A percentile compares a stretch with the other conserved stretches of the same genome.
These are phyloP conservation scores for Nymphaea thermarum DNA, from an alignment of 164 flowering plant genomes.

Conservation along the genomic window DNA sequence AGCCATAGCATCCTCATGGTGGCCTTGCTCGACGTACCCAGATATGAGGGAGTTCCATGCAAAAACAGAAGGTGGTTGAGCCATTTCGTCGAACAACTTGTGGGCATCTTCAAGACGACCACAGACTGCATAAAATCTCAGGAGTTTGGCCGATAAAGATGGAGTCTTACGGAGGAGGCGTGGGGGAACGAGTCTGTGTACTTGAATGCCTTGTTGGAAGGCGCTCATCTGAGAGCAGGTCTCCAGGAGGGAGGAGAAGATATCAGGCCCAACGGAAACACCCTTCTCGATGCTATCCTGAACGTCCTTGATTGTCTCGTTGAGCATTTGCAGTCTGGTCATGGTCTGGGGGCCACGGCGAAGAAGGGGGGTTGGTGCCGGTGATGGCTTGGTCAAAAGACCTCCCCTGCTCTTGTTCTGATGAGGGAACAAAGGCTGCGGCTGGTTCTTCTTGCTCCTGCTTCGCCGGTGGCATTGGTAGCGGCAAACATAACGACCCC, in stretches of 20 bases:
- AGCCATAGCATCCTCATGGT: constrained; percentile 18
- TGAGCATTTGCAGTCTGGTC: not conserved
- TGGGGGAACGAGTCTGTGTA: constrained; percentile 1
- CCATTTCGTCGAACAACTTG: constrained; percentile 1
- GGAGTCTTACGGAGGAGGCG: not conserved
- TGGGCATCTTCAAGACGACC: constrained; percentile 4
- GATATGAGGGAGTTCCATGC: constrained; percentile 39
- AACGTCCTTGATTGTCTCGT: not conserved
- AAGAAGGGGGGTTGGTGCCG: not conserved
- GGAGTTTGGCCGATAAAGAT: constrained; percentile 1
- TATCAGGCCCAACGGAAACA: not conserved
- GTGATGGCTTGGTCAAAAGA: not conserved
- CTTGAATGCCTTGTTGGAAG: constrained; percentile 3
- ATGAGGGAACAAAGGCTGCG: not conserved
- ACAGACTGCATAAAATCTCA: constrained; percentile 4
- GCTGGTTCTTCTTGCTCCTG: not conserved
- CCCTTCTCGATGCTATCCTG: not conserved
- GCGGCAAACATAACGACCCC: too few species aligned
- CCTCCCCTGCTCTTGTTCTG: not conserved
- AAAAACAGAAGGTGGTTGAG: constrained; percentile 6
- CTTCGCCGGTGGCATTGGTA: not conserved
- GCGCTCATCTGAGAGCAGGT: constrained; percentile 2
- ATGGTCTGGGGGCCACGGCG: not conserved
- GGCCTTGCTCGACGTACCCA: constrained; percentile 21
- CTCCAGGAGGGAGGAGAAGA: not conserved